These are phyloP conservation scores for Beauveria sp. DNA, from an alignment of 2,329 filamentous ascomycete species.

Conservation along the genomic window DNA sequence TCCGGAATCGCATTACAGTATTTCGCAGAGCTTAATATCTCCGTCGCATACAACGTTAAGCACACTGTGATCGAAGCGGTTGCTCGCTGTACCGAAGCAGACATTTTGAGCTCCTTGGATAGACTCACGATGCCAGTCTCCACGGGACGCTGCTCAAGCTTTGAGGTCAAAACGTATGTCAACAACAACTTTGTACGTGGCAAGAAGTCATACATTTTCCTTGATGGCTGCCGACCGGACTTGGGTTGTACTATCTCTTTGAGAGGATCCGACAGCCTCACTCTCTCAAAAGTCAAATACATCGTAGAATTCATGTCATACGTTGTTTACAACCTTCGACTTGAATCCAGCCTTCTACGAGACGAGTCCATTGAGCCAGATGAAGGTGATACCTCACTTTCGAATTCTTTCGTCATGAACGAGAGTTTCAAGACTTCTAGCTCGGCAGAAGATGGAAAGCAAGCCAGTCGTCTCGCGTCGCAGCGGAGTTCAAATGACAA, in stretches of 20 bases:
- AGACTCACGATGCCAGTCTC: constrained; percentile 70
- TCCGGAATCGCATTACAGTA: constrained; percentile 86
- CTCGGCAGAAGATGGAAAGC: constrained; percentile 22
- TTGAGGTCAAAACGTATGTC: constrained; percentile 94
- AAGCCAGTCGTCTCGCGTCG: constrained; percentile 19
- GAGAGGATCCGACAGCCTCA: constrained; percentile 66
- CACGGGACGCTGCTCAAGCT: constrained; percentile 74
- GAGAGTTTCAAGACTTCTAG: constrained; percentile 31
- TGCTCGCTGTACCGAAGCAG: constrained; percentile 82
- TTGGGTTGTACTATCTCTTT: constrained; percentile 92
- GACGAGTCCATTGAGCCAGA: constrained; percentile 84
- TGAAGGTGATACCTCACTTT: constrained; percentile 38
- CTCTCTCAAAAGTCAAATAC: constrained; percentile 73
- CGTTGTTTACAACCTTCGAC: constrained; percentile 93
- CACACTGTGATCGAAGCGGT: constrained; percentile 92
- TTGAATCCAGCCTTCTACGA: constrained; percentile 88
- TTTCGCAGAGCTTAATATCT: constrained; percentile 79
- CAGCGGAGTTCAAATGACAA: constrained; percentile 30
- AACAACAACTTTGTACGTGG: constrained; percentile 63
- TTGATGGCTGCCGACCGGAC: constrained; percentile 83
- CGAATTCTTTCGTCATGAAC: constrained; percentile 33
- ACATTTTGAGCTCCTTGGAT: constrained; percentile 90
- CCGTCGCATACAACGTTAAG: constrained; percentile 95
- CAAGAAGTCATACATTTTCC: constrained; percentile 92
- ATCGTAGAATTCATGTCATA: constrained; percentile 99